Evolutionary conservation across 768 basidiomycete species (phyloP).

Genomic region (Russula abietina): DNA sequence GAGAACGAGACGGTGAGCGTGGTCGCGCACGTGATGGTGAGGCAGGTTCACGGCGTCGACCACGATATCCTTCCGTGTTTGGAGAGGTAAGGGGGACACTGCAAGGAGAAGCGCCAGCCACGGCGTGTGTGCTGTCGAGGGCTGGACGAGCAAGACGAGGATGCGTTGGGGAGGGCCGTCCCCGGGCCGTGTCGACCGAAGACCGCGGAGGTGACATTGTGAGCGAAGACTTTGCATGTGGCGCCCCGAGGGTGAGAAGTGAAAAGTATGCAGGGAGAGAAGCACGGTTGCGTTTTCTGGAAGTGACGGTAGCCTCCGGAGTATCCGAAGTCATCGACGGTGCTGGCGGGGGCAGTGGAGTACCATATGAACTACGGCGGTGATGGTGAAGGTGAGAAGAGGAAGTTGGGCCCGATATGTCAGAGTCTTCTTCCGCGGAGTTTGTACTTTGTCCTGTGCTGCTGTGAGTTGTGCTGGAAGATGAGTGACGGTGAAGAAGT

Average conservation of each 20-base stretch:
- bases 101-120: slow-evolving; percentile 18
- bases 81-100: slow-evolving; percentile 6
- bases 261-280: slow-evolving; percentile 29
- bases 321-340: background rate
- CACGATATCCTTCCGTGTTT: slow-evolving; percentile 12
- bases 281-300: slow-evolving; percentile 20
- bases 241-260: slow-evolving; percentile 23
- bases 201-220: slow-evolving; percentile 22
- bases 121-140: slow-evolving; percentile 17
- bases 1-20: slow-evolving; percentile 9
- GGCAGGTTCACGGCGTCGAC: slow-evolving; percentile 16
- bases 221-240: slow-evolving; percentile 15
- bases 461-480: slow-evolving; percentile 13
- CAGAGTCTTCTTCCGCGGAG: slow-evolving; percentile 17
- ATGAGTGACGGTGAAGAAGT: slow-evolving; percentile 23
- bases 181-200: slow-evolving; percentile 18
- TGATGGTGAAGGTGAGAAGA: slow-evolving; percentile 12
- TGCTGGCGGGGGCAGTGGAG: slow-evolving; percentile 4
- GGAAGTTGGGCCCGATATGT: slow-evolving; percentile 13
- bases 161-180: slow-evolving; percentile 18
- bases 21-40: slow-evolving; percentile 10
- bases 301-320: slow-evolving; percentile 16
- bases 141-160: slow-evolving; percentile 16
- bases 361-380: slow-evolving; percentile 16
- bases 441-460: slow-evolving; percentile 13